These are phyloP conservation scores for Artemisia tridentata DNA, from an alignment of 129 eudicot species.

Conservation along the genomic window DNA sequence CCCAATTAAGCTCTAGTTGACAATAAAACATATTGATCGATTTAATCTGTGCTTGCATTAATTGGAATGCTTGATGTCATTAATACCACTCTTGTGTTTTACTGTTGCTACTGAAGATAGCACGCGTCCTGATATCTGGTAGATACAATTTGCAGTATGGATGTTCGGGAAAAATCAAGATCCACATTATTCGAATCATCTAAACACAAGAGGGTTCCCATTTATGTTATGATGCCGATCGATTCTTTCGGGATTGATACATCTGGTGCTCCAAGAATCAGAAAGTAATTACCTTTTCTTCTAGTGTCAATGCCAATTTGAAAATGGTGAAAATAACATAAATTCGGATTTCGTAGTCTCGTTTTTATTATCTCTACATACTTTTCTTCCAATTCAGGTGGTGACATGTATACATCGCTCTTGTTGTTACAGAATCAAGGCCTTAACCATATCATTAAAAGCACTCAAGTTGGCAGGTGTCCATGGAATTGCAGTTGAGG, in stretches of 20 bases:
- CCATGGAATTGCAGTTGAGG: constrained; percentile 74
- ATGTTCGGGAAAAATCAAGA: constrained; percentile 62
- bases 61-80: neutral
- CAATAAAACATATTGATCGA: no score
- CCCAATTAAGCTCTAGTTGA: no score
- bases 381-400: constrained; percentile 28
- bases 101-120: constrained; percentile 16
- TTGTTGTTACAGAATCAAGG: constrained; percentile 56
- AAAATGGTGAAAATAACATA: constrained; percentile 16
- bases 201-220: constrained; percentile 56
- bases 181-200: constrained; percentile 50
- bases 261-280: constrained; percentile 58
- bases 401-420: constrained; percentile 23
- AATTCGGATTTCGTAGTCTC: neutral
- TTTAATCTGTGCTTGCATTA: neutral
- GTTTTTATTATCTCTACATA: constrained; percentile 6
- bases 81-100: constrained; percentile 5
- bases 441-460: constrained; percentile 57
- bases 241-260: constrained; percentile 63
- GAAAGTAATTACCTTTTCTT: constrained; percentile 43
- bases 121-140: constrained; percentile 22
- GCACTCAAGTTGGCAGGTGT: constrained; percentile 77
- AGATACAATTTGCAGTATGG: constrained; percentile 50
- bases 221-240: constrained; percentile 64
- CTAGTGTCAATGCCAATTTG: constrained; percentile 15